phyloP scores from a whole-genome alignment of 805 yeast species.

The Lipomyces orientalis region DNA sequence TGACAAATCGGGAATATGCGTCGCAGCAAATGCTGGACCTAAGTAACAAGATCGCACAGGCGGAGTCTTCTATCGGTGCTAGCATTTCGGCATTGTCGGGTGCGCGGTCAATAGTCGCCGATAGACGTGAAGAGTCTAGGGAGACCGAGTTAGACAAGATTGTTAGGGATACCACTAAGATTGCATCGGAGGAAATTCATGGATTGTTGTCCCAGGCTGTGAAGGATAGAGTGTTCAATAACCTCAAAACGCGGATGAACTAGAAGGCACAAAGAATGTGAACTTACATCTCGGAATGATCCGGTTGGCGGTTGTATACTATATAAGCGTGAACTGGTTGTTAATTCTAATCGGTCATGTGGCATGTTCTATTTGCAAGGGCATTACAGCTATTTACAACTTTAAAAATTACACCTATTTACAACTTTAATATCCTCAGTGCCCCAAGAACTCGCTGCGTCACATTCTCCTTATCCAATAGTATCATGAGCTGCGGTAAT shows the following conservation, averaged over 20 bases:
- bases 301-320: neutral
- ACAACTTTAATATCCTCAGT: slow-evolving; percentile 17
- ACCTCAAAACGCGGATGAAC: slow-evolving; percentile 19
- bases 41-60: slow-evolving; percentile 38
- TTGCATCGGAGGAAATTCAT: slow-evolving; percentile 40
- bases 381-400: neutral
- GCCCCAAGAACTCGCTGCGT: slow-evolving; percentile 13
- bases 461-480: slow-evolving; percentile 28
- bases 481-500: slow-evolving; percentile 20
- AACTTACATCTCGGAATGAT: neutral
- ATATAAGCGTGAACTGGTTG: neutral
- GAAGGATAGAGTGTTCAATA: slow-evolving; percentile 37
- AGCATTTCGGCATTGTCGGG: slow-evolving; percentile 11
- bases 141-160: slow-evolving; percentile 34
- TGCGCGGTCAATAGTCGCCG: slow-evolving; percentile 7
- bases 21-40: slow-evolving; percentile 43
- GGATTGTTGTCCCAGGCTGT: slow-evolving; percentile 40
- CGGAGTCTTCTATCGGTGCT: slow-evolving; percentile 21
- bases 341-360: slow-evolving; percentile 9
- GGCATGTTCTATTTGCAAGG: slow-evolving; percentile 10
- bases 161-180: slow-evolving; percentile 33
- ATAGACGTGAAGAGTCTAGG: slow-evolving; percentile 11
- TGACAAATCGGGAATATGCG: slow-evolving; percentile 41
- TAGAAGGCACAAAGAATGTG: neutral
- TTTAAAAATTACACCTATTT: slow-evolving; percentile 7